phyloP scores from a whole-genome alignment of 169 alveolate species.

The Plasmodium falciparum region DNA sequence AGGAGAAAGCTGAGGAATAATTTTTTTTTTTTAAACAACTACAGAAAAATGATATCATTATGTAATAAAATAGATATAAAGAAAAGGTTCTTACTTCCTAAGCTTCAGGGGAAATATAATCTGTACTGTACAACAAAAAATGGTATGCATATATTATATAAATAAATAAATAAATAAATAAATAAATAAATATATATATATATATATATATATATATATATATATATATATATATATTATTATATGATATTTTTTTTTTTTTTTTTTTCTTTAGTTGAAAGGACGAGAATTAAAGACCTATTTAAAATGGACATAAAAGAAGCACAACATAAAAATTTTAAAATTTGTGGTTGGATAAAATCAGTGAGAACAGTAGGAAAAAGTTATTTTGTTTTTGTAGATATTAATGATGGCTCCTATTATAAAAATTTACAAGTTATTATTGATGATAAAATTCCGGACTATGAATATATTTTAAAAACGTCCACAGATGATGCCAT shows the following conservation, averaged over 20 bases:
- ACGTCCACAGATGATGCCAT: slow-evolving; percentile 89
- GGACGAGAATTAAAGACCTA: slow-evolving; percentile 49
- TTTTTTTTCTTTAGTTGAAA: slow-evolving; percentile 13
- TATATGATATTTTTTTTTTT: neutral
- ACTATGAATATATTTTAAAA: slow-evolving; percentile 80
- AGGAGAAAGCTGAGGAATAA: neutral
- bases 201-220: slow-evolving; percentile 6
- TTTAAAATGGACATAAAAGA: slow-evolving; percentile 4
- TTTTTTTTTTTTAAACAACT: slow-evolving; percentile 8
- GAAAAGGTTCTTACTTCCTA: neutral
- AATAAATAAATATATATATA: neutral
- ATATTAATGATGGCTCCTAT: slow-evolving; percentile 92
- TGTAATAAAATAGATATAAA: neutral
- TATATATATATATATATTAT: neutral
- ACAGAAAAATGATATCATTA: neutral
- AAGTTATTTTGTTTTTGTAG: slow-evolving; percentile 87
- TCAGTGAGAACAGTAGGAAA: slow-evolving; percentile 86
- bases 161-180: neutral
- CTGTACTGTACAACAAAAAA: slow-evolving; percentile 10
- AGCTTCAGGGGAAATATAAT: neutral
- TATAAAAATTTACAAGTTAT: slow-evolving; percentile 87
- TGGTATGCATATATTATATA: neutral
- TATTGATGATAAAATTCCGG: slow-evolving; percentile 79
- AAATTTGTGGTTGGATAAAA: slow-evolving; percentile 79
- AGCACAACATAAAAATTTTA: slow-evolving; percentile 1